These are phyloP conservation scores for Fusarium scirpi DNA, from an alignment of 2,329 filamentous ascomycete species.

Conservation along the genomic window DNA sequence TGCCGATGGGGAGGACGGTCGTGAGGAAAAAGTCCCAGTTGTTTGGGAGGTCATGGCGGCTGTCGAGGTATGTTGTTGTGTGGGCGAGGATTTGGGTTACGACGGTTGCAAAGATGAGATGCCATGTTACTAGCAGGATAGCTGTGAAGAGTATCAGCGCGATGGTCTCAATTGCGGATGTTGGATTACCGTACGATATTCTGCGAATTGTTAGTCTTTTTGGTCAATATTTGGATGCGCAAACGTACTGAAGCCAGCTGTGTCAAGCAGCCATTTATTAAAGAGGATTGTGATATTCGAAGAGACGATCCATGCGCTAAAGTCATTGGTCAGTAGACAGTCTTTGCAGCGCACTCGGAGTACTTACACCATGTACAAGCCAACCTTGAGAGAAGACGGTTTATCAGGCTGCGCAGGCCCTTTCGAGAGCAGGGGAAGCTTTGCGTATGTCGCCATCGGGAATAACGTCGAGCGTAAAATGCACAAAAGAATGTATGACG, in stretches of 20 bases:
- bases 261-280: slow-evolving; percentile 22
- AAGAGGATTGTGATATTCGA: slow-evolving; percentile 17
- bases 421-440: neutral
- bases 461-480: too few species aligned
- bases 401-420: neutral
- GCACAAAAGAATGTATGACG: neutral
- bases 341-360: fast-evolving
- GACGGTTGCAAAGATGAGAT: slow-evolving; percentile 32
- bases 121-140: slow-evolving; percentile 29
- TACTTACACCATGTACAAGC: slow-evolving; percentile 17
- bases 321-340: too few species aligned
- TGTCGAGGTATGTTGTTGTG: slow-evolving; percentile 28
- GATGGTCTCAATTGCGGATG: fast-evolving
- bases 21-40: slow-evolving; percentile 20
- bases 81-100: slow-evolving; percentile 34
- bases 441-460: neutral
- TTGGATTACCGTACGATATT: neutral
- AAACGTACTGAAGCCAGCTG: slow-evolving; percentile 21
- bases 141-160: neutral
- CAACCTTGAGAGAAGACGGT: neutral
- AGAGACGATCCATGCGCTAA: slow-evolving; percentile 15
- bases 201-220: neutral
- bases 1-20: slow-evolving; percentile 9
- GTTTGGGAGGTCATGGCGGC: slow-evolving; percentile 22
- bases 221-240: fast-evolving